Percentiles rank a stretch among this genome's conserved stretches.
These are phyloP conservation scores for Oryza meyeriana DNA, from an alignment of 176 grass and related monocot genomes.

Conservation along the genomic window DNA sequence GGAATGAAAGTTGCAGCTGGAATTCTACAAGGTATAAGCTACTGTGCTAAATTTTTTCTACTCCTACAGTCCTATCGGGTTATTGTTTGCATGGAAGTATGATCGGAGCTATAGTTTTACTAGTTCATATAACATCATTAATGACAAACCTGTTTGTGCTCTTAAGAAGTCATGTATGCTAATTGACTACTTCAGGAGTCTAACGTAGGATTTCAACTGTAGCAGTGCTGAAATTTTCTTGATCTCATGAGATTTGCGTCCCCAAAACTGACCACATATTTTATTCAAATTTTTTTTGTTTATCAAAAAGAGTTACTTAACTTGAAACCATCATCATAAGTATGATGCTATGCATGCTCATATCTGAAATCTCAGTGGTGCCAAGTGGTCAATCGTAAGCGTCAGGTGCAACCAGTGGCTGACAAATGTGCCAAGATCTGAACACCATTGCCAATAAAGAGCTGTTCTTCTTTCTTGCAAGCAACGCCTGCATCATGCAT, in stretches of 20 bases:
- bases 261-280: not conserved
- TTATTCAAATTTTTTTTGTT: not conserved
- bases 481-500: constrained; percentile 18
- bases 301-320: not conserved
- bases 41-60: no score
- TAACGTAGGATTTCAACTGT: not conserved
- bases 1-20: constrained; percentile 11
- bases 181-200: not conserved
- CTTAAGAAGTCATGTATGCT: no score
- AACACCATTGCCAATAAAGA: not conserved
- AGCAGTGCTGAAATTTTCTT: not conserved
- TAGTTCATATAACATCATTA: no score
- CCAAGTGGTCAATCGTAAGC: not conserved
- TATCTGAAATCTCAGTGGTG: not conserved
- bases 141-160: not conserved
- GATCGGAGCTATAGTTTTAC: no score
- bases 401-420: not conserved
- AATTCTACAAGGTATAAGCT: no score
- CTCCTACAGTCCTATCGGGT: no score
- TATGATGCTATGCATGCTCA: not conserved
- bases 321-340: not conserved
- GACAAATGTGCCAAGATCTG: constrained; percentile 18
- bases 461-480: constrained; percentile 14
- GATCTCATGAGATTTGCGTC: not conserved
- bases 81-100: no score